Evolutionary conservation across 2,329 filamentous ascomycete species (phyloP).

Genomic region (Cyphellophora europaea): DNA sequence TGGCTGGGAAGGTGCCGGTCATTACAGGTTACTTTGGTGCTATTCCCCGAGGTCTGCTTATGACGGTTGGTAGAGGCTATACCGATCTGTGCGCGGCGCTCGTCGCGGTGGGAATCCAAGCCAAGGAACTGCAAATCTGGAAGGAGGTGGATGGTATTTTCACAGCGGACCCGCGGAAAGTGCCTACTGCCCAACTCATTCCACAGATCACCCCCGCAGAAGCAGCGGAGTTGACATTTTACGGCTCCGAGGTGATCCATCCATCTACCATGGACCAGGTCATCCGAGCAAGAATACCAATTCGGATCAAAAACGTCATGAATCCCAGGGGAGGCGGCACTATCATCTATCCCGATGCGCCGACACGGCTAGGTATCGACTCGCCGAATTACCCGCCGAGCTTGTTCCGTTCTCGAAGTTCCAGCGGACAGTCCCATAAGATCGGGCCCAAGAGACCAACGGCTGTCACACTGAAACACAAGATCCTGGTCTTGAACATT

Average conservation of each 20-base stretch:
- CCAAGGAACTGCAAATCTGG: conserved; percentile 90
- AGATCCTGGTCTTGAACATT: conserved; percentile 94
- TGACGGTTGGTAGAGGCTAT: conserved; percentile 89
- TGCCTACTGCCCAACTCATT: conserved; percentile 86
- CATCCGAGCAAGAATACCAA: conserved; percentile 55
- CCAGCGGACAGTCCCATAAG: conserved; percentile 39
- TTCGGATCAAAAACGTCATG: conserved; percentile 62
- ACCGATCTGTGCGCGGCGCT: conserved; percentile 93
- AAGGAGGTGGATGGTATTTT: conserved; percentile 98
- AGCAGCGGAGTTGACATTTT: conserved; percentile 90
- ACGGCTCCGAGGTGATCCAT: conserved; percentile 93
- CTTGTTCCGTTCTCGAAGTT: conserved; percentile 38
- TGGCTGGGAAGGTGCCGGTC: conserved; percentile 61
- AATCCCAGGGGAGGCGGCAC: conserved; percentile 55
- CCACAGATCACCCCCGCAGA: conserved; percentile 84
- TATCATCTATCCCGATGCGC: conserved; percentile 63
- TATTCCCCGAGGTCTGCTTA: conserved; percentile 81
- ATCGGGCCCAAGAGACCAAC: conserved; percentile 64
- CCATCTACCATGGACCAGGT: conserved; percentile 97
- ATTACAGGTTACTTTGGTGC: conserved; percentile 92
- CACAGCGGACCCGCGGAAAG: conserved; percentile 74
- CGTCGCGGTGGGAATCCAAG: conserved; percentile 77
- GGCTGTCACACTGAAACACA: conserved; percentile 93
- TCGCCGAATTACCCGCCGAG: conserved; percentile 50
- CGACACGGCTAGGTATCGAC: conserved; percentile 35